These are phyloP conservation scores for Podospora comata DNA, from an alignment of 495 filamentous ascomycete species.

Conservation along the genomic window DNA sequence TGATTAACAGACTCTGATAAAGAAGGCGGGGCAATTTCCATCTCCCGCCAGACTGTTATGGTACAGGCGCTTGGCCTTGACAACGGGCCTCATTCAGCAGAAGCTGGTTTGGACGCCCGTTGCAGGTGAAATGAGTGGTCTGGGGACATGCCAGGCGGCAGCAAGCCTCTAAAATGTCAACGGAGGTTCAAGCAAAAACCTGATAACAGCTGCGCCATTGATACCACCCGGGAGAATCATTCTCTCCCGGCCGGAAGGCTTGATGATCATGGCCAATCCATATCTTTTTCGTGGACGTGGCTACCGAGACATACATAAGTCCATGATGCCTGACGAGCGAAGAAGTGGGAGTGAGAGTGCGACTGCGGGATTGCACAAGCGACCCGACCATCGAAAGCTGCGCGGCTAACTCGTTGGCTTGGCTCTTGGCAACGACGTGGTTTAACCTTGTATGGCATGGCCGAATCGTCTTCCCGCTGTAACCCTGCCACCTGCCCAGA, in stretches of 20 bases:
- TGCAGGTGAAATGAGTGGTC: conserved; percentile 26
- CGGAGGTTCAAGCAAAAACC: not conserved
- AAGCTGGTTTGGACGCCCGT: conserved; percentile 8
- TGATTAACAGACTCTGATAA: conserved; percentile 15
- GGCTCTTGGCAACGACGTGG: conserved; percentile 20
- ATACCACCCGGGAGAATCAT: conserved; percentile 4
- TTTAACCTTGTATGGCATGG: conserved; percentile 1
- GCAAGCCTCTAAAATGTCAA: conserved; percentile 13
- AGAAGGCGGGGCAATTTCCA: conserved; percentile 18
- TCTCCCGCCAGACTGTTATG: conserved; percentile 11
- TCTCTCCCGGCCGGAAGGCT: not conserved
- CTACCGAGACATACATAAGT: not conserved
- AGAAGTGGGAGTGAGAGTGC: too few relatives aligned
- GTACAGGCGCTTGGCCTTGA: conserved; percentile 29
- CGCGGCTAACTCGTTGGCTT: conserved; percentile 34
- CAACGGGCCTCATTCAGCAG: conserved; percentile 25
- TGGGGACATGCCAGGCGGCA: conserved; percentile 16
- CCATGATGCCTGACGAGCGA: not conserved
- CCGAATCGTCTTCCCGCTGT: conserved; percentile 3
- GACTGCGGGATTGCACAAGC: not conserved
- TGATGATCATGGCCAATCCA: not conserved
- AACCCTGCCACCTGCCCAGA: not conserved
- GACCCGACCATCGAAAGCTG: conserved; percentile 16
- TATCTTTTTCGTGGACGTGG: not conserved
- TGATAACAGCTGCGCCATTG: not conserved